Base-by-base conservation (phyloP, 2,329 filamentous ascomycete species). In the Exserohilum turcica region DNA sequence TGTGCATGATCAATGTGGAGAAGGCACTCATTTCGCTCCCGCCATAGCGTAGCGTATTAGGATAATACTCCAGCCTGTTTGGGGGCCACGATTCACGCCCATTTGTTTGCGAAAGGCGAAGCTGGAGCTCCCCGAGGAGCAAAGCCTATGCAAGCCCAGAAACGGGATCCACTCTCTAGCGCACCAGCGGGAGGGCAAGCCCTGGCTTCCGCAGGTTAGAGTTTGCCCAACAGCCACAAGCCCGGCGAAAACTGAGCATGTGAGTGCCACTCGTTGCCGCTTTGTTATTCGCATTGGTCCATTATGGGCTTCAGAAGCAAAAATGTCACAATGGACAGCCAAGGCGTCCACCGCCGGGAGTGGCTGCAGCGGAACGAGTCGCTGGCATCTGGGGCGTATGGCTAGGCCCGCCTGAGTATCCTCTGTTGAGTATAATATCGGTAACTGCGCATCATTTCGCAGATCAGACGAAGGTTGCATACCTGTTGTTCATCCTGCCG, bases 271-370 rank as follows among this genome's bases (percentile, higher is more conserved):
- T 32, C 32, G 27, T 24, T 49, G 39, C 45, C 50, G 28, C 27
- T 33, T 39, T 13, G 27, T 39, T 32, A 3, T 33, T 49, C 33
- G 13, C 15, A 39, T 39, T 52, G 43, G 43, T 38, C 36, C 42
- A 47, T 40, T 46, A 33, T 39, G 45, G 45, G 32, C 48, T 43
- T 21, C 33, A 49, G 35, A 48, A 48, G 45, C 45, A 48, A 48
- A 48, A 48, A 6, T 7, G 36, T 40, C 36, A 32, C 40, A 49
- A 39, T 32, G 44, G 37, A 7, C 10, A 38, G 15, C 32, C 42
- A 49, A 31, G 47, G 45, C 45, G 19, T 36, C 28, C 35, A 31
- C 32, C n/a, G 21, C 28, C 32, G 50, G 50, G 32, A 43, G 45
- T 31, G 50, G 38, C 38, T 42, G 50, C 35, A 48, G 44, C 44